A percentile compares a stretch with the other conserved stretches of the same genome.
phyloP scores from a whole-genome alignment of 306 rosid genomes.

The Corylus avellana region DNA sequence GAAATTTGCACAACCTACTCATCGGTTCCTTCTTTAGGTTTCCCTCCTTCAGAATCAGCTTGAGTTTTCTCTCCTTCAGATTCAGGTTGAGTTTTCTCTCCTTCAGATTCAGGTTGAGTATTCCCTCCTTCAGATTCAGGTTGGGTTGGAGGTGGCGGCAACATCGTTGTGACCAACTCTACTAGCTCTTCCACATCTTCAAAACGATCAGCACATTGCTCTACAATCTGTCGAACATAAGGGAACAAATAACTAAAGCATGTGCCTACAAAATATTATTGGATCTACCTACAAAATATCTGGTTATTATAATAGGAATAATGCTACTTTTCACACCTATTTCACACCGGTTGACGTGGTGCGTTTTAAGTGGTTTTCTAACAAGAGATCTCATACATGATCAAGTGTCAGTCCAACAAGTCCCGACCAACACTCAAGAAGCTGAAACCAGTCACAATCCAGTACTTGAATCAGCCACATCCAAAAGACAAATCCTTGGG shows the following conservation, averaged over 20 bases:
- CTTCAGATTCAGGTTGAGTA: conserved; percentile 2
- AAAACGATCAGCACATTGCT: no score
- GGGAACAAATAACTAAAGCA: no score
- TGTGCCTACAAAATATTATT: no score
- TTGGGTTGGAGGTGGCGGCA: conserved; percentile 33
- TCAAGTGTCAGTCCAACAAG: background rate
- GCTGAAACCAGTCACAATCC: background rate
- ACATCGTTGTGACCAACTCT: conserved; percentile 49
- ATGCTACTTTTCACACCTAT: no score
- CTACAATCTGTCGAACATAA: no score
- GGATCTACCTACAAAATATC: no score
- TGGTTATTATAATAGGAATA: no score
- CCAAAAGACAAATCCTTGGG: background rate
- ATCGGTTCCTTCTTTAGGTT: background rate
- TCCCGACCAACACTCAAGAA: background rate
- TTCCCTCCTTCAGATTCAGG: conserved; percentile 3
- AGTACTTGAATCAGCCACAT: background rate
- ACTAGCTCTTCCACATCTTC: conserved; percentile 34
- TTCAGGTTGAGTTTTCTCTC: background rate
- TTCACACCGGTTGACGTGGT: no score
- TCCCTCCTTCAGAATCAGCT: background rate
- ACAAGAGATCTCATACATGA: background rate
- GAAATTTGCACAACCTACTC: no score
- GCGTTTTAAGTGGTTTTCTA: no score
- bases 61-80: conserved; percentile 1